A percentile compares a stretch with the other conserved stretches of the same genome.
phyloP scores from a whole-genome alignment of 441 rosid species.

The Pelargonium cotyledonis region DNA sequence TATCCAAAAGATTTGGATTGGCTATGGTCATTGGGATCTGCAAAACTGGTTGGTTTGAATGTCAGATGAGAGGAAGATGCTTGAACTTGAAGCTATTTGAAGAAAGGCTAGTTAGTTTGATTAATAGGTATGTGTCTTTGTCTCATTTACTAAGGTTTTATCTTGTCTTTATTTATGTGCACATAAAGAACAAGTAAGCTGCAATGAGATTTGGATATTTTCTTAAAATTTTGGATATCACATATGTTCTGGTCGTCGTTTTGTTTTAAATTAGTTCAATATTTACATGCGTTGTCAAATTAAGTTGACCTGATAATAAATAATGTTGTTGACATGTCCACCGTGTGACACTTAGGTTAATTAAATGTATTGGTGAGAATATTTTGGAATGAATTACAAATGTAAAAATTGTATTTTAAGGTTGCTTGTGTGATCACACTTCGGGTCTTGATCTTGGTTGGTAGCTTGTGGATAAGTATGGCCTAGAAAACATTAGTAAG shows the following conservation, averaged over 20 bases:
- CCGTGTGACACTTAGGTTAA: no score
- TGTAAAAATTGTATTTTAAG: no score
- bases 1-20: constrained; percentile 13
- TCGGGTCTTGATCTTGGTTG: not conserved
- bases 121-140: constrained; percentile 21
- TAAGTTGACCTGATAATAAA: no score
- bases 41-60: constrained; percentile 40
- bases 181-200: no score
- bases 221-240: no score
- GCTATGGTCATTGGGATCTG: constrained; percentile 13
- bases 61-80: constrained; percentile 22
- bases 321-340: no score
- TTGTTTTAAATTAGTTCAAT: no score
- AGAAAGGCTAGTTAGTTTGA: constrained; percentile 33
- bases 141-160: constrained; percentile 4
- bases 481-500: not conserved
- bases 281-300: no score
- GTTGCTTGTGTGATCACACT: not conserved
- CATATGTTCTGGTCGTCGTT: no score
- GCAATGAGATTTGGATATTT: no score
- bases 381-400: no score
- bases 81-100: not conserved
- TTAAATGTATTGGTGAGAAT: no score
- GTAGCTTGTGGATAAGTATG: not conserved
- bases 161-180: constrained; percentile 11